phyloP scores from a whole-genome alignment of 2,329 filamentous ascomycete genomes.

The Didymella pinodella region DNA sequence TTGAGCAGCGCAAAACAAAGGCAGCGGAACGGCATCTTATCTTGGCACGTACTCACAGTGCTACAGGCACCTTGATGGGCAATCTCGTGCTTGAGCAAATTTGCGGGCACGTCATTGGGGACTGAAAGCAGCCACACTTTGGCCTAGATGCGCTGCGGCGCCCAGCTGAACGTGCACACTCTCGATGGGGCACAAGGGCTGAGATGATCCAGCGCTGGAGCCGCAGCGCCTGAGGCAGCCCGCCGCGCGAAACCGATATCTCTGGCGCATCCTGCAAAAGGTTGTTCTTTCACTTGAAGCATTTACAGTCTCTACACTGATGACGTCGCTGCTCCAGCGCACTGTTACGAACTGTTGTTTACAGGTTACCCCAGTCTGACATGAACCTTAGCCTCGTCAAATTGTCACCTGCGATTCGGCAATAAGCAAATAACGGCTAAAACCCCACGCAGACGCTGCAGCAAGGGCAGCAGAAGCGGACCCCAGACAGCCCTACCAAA shows the following conservation, averaged over 20 bases:
- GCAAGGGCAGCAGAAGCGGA: constrained; percentile 14
- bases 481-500: constrained; percentile 12
- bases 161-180: constrained; percentile 17
- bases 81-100: neutral
- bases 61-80: constrained; percentile 2
- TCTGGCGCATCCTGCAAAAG: neutral
- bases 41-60: neutral
- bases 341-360: constrained; percentile 1
- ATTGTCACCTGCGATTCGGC: constrained; percentile 5
- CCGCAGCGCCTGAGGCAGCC: constrained; percentile 9
- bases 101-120: constrained; percentile 3
- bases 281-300: constrained; percentile 4
- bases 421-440: constrained; percentile 17
- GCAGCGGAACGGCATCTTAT: neutral
- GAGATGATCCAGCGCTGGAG: constrained; percentile 14
- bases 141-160: constrained; percentile 7
- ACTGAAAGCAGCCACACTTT: constrained; percentile 12
- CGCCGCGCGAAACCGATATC: constrained; percentile 2
- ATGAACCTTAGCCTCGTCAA: constrained; percentile 1
- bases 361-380: constrained; percentile 10
- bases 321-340: constrained; percentile 9
- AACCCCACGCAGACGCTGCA: constrained; percentile 15
- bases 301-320: neutral
- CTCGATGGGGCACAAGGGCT: constrained; percentile 9
- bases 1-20: neutral